phyloP scores from a whole-genome alignment of 371 early-diverging fungal genomes.

The Sporodiniella umbellata region DNA sequence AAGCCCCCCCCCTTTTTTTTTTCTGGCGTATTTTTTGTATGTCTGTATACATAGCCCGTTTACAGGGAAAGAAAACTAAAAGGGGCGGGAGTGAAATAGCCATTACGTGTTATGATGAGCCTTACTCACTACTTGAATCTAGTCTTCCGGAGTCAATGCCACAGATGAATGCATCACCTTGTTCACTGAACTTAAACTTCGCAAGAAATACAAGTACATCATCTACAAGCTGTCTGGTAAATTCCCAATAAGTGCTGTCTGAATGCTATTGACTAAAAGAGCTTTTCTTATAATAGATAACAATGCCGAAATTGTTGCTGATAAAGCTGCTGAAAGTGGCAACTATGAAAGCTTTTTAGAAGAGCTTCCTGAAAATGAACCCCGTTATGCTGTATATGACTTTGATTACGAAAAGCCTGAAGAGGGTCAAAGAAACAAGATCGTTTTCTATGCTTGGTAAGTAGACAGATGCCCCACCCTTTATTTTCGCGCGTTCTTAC shows the following conservation, averaged over 20 bases:
- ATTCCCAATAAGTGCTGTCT: neutral
- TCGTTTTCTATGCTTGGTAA: conserved; percentile 48
- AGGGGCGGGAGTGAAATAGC: neutral
- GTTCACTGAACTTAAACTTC: conserved; percentile 73
- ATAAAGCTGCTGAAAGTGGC: conserved; percentile 49
- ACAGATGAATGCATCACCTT: conserved; percentile 55
- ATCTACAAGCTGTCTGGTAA: conserved; percentile 74
- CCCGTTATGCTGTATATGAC: conserved; percentile 86
- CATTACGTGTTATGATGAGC: neutral
- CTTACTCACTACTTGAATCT: neutral
- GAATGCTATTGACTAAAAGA: too few relatives aligned
- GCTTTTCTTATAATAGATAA: conserved; percentile 32
- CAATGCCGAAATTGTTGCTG: conserved; percentile 62
- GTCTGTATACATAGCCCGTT: neutral
- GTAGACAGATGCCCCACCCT: neutral
- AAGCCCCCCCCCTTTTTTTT: too few relatives aligned
- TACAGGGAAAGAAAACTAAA: neutral
- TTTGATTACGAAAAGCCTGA: conserved; percentile 67
- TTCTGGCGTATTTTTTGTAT: neutral
- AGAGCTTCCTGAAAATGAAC: conserved; percentile 62
- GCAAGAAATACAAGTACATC: conserved; percentile 71
- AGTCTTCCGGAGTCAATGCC: conserved; percentile 73
- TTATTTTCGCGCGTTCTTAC: conserved; percentile 5
- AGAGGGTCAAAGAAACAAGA: conserved; percentile 75
- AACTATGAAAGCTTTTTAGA: conserved; percentile 68